Evolutionary conservation across 306 rosid species (phyloP).

Genomic region (Quercus cerris): DNA sequence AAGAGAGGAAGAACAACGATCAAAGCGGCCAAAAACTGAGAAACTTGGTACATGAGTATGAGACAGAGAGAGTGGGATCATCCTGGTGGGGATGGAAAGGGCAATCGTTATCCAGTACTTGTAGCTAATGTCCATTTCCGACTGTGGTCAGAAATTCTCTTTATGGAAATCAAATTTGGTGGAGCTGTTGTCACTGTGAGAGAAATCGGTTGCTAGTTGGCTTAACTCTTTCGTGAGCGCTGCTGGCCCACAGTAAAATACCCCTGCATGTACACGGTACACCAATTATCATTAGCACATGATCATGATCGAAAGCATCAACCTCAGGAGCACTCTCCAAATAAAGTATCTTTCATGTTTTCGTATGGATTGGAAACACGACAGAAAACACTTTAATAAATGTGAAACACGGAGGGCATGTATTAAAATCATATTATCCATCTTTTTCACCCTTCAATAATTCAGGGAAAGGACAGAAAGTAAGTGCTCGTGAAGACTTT

Average conservation of each 20-base stretch:
- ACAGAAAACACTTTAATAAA: background rate
- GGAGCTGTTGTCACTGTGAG: constrained; percentile 35
- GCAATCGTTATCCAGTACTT: background rate
- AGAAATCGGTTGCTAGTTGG: constrained; percentile 46
- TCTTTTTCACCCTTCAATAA: background rate
- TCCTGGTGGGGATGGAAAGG: constrained; percentile 18
- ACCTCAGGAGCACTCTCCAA: too few relatives aligned
- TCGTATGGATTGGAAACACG: background rate
- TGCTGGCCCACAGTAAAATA: constrained; percentile 59
- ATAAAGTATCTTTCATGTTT: background rate
- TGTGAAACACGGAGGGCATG: background rate
- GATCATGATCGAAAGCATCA: background rate
- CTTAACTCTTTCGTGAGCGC: constrained; percentile 36
- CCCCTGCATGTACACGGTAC: constrained; percentile 41
- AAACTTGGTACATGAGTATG: background rate
- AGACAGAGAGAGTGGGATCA: background rate
- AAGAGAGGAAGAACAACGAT: background rate
- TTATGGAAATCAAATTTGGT: constrained; percentile 56
- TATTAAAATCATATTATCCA: background rate
- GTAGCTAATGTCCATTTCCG: background rate
- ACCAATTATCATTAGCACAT: background rate
- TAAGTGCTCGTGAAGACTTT: background rate
- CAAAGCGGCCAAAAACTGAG: background rate
- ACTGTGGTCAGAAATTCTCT: constrained; percentile 41
- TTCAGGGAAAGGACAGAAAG: background rate